A percentile compares a stretch with the other conserved stretches of the same genome.
Conservation (phyloP, 148 eudicot species). For the Camellia japonica region DNA sequence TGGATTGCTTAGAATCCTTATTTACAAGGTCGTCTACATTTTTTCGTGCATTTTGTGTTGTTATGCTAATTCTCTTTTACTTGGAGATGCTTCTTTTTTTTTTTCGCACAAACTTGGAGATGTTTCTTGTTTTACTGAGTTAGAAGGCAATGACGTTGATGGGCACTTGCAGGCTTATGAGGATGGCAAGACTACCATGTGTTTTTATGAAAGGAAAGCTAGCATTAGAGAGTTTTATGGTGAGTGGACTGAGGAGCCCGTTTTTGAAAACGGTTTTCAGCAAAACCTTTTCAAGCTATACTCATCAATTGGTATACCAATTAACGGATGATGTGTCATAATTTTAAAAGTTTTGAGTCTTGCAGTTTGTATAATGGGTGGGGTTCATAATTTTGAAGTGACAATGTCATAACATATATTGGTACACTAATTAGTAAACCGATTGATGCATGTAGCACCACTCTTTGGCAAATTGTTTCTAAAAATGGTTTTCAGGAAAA, state of each 20-base stretch:
- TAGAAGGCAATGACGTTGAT: conserved; percentile 14
- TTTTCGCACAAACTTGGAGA: neutral
- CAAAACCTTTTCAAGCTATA: no score
- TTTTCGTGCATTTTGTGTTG: neutral
- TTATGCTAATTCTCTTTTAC: neutral
- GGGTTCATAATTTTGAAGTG: no score
- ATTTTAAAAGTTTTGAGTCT: no score
- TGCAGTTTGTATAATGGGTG: no score
- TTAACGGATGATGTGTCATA: no score
- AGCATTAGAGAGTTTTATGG: conserved; percentile 77
- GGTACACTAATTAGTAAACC: no score
- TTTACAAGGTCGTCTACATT: conserved; percentile 48
- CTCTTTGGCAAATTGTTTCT: no score
- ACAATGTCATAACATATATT: no score
- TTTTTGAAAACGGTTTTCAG: neutral
- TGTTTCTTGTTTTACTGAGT: neutral
- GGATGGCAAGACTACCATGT: conserved; percentile 77
- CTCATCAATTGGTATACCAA: no score
- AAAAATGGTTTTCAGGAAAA: no score
- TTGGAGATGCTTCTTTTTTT: neutral
- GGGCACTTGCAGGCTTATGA: conserved; percentile 58
- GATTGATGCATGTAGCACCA: no score
- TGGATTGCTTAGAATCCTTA: conserved; percentile 74
- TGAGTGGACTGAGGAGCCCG: conserved; percentile 25
- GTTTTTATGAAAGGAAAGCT: conserved; percentile 74